Evolutionary conservation across 1,139 yeast genomes (phyloP).

Genomic region (Hemisphaericaspora subhashii): DNA sequence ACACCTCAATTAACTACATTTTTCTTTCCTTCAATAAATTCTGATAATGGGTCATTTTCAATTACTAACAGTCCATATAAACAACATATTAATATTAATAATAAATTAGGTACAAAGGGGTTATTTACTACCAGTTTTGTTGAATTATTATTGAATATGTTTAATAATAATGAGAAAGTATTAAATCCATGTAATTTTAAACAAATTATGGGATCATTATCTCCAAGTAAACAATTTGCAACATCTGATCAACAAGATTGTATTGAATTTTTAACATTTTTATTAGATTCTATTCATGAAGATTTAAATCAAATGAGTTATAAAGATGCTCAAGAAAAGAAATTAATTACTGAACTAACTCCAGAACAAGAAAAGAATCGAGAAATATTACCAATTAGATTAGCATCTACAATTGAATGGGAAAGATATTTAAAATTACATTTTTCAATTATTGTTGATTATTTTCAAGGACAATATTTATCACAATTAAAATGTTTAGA

Average conservation of each 20-base stretch:
- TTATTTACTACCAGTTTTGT: conserved; percentile 74
- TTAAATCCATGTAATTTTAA: conserved; percentile 62
- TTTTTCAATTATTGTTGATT: conserved; percentile 80
- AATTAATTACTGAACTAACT: conserved; percentile 50
- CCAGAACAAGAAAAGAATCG: conserved; percentile 74
- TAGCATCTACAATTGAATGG: conserved; percentile 95
- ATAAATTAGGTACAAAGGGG: conserved; percentile 83
- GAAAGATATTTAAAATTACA: conserved; percentile 84
- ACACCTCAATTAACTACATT: conserved; percentile 44
- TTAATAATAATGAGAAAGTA: conserved; percentile 45
- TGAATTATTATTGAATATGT: conserved; percentile 60
- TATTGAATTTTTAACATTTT: conserved; percentile 81
- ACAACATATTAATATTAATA: conserved; percentile 71
- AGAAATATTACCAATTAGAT: conserved; percentile 72
- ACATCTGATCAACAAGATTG: conserved; percentile 92
- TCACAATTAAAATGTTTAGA: conserved; percentile 75
- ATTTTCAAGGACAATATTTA: conserved; percentile 88
- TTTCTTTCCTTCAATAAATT: conserved; percentile 33
- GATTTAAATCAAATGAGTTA: conserved; percentile 69
- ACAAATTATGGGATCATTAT: conserved; percentile 62
- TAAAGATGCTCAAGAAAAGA: conserved; percentile 36
- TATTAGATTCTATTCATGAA: conserved; percentile 85
- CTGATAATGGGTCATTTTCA: conserved; percentile 14
- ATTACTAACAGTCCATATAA: conserved; percentile 48
- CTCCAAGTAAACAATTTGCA: conserved; percentile 62